A percentile compares a stretch with the other conserved stretches of the same genome.
Evolutionary conservation across 2,329 filamentous ascomycete species (phyloP).

Genomic region (Trichoderma koningiopsis): DNA sequence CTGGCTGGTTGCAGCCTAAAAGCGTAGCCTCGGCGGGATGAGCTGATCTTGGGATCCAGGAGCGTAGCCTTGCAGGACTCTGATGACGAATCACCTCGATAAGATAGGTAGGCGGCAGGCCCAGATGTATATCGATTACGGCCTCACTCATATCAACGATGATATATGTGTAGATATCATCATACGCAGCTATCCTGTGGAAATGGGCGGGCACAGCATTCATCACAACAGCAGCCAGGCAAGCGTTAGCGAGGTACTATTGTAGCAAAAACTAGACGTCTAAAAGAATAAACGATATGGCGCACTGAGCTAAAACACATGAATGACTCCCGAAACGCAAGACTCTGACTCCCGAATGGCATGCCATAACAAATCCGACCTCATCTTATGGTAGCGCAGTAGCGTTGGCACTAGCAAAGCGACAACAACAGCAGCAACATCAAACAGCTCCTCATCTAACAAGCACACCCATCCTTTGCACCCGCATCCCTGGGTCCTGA

Average conservation of each 20-base stretch:
- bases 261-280: constrained; percentile 24
- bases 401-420: background rate
- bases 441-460: constrained; percentile 50
- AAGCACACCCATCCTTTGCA: constrained; percentile 91
- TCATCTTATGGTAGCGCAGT: constrained; percentile 24
- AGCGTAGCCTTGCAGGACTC: background rate
- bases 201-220: background rate
- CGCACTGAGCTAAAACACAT: constrained; percentile 26
- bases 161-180: background rate
- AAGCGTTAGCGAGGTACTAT: constrained; percentile 10
- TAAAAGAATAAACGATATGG: constrained; percentile 25
- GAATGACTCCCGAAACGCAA: constrained; percentile 29
- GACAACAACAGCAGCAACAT: constrained; percentile 6
- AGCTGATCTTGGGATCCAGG: background rate
- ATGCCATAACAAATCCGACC: constrained; percentile 29
- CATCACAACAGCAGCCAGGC: background rate
- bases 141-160: background rate
- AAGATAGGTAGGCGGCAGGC: background rate
- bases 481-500: constrained; percentile 70
- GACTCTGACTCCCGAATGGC: constrained; percentile 29
- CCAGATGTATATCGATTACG: background rate
- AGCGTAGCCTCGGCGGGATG: background rate
- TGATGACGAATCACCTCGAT: background rate
- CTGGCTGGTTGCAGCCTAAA: background rate
- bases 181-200: background rate